Conservation (phyloP, 2,329 filamentous ascomycete genomes). For the Ophiocordyceps sinensis region DNA sequence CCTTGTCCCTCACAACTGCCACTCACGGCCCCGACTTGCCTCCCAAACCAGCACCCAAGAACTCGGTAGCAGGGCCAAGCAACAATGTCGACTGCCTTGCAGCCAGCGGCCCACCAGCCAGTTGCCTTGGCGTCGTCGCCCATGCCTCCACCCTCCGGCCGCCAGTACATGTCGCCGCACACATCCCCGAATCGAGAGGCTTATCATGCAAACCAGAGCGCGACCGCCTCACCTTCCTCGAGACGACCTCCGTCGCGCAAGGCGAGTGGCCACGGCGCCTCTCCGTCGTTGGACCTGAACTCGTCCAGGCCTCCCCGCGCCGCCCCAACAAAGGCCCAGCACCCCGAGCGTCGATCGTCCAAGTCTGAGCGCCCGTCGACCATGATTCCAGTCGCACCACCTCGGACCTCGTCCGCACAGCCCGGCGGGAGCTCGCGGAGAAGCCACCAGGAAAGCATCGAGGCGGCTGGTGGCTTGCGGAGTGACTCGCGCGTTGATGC, state of each 20-base stretch:
- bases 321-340: slow-evolving; percentile 25
- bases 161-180: slow-evolving; percentile 37
- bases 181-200: slow-evolving; percentile 38
- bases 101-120: slow-evolving; percentile 43
- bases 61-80: not conserved
- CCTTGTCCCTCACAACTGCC: not conserved
- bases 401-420: slow-evolving; percentile 63
- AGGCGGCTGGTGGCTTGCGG: slow-evolving; percentile 21
- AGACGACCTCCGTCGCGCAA: slow-evolving; percentile 37
- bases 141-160: slow-evolving; percentile 31
- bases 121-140: slow-evolving; percentile 33
- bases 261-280: slow-evolving; percentile 33
- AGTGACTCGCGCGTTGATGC: slow-evolving; percentile 17
- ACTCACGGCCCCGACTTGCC: not conserved
- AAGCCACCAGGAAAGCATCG: slow-evolving; percentile 29
- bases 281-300: slow-evolving; percentile 19
- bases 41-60: not conserved
- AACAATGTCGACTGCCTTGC: slow-evolving; percentile 41
- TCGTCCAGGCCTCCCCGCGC: slow-evolving; percentile 31
- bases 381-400: slow-evolving; percentile 60
- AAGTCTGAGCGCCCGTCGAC: slow-evolving; percentile 39
- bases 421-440: slow-evolving; percentile 28
- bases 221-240: slow-evolving; percentile 34
- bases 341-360: slow-evolving; percentile 27
- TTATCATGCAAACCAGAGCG: slow-evolving; percentile 38